Evolutionary conservation across 768 basidiomycete species (phyloP).

Genomic region (Neoboletus magnificus): DNA sequence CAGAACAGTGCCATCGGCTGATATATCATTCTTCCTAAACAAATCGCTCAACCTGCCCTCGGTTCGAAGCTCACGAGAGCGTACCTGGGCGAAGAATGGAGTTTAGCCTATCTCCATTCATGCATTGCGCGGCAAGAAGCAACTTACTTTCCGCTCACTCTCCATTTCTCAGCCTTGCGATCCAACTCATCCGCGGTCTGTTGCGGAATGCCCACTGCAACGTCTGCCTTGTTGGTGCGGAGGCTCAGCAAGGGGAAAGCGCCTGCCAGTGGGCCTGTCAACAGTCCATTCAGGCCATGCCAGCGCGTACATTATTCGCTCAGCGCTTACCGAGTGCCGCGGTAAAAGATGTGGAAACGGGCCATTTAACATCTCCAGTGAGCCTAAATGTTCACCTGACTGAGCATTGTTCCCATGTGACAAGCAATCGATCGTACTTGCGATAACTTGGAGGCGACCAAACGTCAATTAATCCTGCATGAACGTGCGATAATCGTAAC

Average conservation of each 20-base stretch:
- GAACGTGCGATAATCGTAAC: neutral
- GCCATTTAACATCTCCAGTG: conserved; percentile 88
- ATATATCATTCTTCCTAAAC: neutral
- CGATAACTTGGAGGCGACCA: conserved; percentile 55
- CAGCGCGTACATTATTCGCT: neutral
- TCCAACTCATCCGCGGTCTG: conserved; percentile 70
- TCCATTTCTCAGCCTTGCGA: conserved; percentile 64
- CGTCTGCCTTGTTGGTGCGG: conserved; percentile 94
- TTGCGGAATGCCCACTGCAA: conserved; percentile 73
- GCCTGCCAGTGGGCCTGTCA: conserved; percentile 69
- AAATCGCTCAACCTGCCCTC: neutral
- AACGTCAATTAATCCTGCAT: neutral
- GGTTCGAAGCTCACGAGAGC: conserved; percentile 32
- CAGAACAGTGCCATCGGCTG: too few relatives aligned
- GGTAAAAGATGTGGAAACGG: conserved; percentile 70
- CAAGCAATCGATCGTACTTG: conserved; percentile 52
- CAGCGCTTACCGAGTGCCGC: conserved; percentile 58
- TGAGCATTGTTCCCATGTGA: neutral
- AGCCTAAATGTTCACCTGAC: conserved; percentile 48
- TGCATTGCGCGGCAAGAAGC: neutral
- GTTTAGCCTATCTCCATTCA: neutral
- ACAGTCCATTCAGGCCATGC: conserved; percentile 3
- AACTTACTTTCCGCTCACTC: conserved; percentile 71
- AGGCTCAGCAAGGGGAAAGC: conserved; percentile 80
- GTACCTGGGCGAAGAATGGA: conserved; percentile 17